A percentile compares a stretch with the other conserved stretches of the same genome.
phyloP scores from a whole-genome alignment of 148 eudicot genomes.

The Rheum nobile region DNA sequence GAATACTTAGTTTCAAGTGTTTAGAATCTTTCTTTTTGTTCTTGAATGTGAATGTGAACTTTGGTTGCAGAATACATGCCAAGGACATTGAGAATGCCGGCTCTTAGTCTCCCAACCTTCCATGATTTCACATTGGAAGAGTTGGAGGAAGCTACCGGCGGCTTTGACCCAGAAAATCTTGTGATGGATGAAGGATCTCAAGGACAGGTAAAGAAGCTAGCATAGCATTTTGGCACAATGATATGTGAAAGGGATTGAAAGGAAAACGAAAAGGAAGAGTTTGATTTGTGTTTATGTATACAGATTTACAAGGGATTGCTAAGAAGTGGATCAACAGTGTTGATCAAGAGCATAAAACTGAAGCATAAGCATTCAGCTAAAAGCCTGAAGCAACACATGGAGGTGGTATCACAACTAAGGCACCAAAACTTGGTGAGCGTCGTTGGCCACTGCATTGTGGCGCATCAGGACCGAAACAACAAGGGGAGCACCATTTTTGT shows the following conservation, averaged over 20 bases:
- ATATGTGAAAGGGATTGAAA: neutral
- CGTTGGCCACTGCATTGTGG: slow-evolving; percentile 67
- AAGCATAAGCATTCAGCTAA: slow-evolving; percentile 70
- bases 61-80: slow-evolving; percentile 43
- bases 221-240: neutral
- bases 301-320: slow-evolving; percentile 75
- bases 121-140: slow-evolving; percentile 58
- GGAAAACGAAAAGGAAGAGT: neutral
- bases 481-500: slow-evolving; percentile 51
- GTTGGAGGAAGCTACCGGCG: slow-evolving; percentile 78
- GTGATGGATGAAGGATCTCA: slow-evolving; percentile 44
- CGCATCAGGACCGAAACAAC: slow-evolving; percentile 44
- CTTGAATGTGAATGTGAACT: neutral
- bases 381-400: slow-evolving; percentile 59
- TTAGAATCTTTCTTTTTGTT: neutral
- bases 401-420: slow-evolving; percentile 57
- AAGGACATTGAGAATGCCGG: slow-evolving; percentile 36
- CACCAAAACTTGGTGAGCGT: slow-evolving; percentile 72
- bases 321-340: slow-evolving; percentile 48
- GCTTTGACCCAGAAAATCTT: slow-evolving; percentile 54
- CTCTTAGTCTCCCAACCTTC: slow-evolving; percentile 60
- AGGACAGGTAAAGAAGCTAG: slow-evolving; percentile 43
- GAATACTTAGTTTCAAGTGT: neutral
- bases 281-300: neutral
- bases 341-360: slow-evolving; percentile 53